A percentile compares a stretch with the other conserved stretches of the same genome.
These are phyloP conservation scores for Mrakia gelida DNA, from an alignment of 768 basidiomycete species.

Conservation along the genomic window DNA sequence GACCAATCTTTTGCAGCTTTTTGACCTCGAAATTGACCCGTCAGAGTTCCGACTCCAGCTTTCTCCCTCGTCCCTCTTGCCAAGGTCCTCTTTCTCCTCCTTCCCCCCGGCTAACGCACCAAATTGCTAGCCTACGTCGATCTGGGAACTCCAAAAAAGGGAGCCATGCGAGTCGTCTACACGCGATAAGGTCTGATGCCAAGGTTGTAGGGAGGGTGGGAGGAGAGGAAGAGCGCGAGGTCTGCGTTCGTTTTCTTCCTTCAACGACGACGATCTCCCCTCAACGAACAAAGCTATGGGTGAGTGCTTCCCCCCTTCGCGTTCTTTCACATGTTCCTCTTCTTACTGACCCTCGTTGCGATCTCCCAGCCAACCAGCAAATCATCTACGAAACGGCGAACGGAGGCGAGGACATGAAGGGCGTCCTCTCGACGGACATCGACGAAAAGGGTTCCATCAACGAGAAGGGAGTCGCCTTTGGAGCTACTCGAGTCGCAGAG, in stretches of 20 bases:
- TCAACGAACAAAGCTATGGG: not conserved
- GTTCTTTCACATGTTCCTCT: too few species aligned
- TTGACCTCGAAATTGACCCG: too few species aligned
- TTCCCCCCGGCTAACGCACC: too few species aligned
- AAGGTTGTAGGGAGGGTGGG: not conserved
- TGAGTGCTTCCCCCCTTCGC: not conserved
- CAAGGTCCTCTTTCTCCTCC: too few species aligned
- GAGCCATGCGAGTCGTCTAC: not conserved
- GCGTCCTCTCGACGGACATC: not conserved
- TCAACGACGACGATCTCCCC: not conserved
- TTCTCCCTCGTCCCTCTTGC: too few species aligned
- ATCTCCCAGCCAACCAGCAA: not conserved
- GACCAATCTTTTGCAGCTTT: too few species aligned
- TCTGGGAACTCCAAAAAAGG: not conserved
- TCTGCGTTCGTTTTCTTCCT: not conserved
- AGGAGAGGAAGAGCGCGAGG: too few species aligned
- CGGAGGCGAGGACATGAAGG: not conserved
- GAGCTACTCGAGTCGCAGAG: not conserved
- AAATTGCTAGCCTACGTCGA: too few species aligned
- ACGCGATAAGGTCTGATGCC: slow-evolving; percentile 3
- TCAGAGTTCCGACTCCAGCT: too few species aligned
- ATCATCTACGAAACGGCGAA: not conserved
- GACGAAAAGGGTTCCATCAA: not conserved
- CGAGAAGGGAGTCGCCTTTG: slow-evolving; percentile 8
- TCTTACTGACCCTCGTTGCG: not conserved